phyloP scores from a whole-genome alignment of 2,329 filamentous ascomycete genomes.

The Colletotrichum sp. region DNA sequence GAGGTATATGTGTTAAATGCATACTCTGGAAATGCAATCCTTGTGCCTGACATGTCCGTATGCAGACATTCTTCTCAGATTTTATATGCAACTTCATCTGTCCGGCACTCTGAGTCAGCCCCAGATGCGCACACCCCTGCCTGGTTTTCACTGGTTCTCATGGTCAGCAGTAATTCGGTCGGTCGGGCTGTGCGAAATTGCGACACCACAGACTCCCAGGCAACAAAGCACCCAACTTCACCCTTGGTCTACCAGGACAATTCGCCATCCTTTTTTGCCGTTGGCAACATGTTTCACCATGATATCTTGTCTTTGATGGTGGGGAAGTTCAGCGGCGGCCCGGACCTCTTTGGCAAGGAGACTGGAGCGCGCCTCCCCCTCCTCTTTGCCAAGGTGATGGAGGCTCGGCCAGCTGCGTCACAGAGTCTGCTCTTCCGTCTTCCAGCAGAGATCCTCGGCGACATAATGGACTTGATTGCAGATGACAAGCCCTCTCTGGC shows the following conservation, averaged over 20 bases:
- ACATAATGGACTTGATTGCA: slow-evolving; percentile 2
- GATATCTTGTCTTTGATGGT: not conserved
- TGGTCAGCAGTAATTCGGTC: no score
- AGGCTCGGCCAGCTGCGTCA: not conserved
- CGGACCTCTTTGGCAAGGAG: not conserved
- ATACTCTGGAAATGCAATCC: no score
- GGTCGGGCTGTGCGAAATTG: no score
- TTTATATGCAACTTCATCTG: no score
- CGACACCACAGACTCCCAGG: not conserved
- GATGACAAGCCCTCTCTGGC: slow-evolving; percentile 15
- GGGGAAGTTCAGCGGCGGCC: not conserved
- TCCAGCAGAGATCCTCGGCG: not conserved
- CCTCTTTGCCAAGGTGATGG: not conserved
- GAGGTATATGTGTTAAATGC: no score
- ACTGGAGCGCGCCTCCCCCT: not conserved
- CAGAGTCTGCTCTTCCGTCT: not conserved
- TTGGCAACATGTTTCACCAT: not conserved
- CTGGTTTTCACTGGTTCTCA: no score
- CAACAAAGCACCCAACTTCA: not conserved
- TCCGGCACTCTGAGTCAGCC: no score
- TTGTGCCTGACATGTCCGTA: no score
- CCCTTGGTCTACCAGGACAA: not conserved
- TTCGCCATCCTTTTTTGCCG: not conserved
- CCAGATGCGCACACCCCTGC: no score
- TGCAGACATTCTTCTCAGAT: no score